Evolutionary conservation across 2,329 filamentous ascomycete species (phyloP), one percentile per base, ranked within the genome.

Genomic region (Diaporthe sp.): DNA sequence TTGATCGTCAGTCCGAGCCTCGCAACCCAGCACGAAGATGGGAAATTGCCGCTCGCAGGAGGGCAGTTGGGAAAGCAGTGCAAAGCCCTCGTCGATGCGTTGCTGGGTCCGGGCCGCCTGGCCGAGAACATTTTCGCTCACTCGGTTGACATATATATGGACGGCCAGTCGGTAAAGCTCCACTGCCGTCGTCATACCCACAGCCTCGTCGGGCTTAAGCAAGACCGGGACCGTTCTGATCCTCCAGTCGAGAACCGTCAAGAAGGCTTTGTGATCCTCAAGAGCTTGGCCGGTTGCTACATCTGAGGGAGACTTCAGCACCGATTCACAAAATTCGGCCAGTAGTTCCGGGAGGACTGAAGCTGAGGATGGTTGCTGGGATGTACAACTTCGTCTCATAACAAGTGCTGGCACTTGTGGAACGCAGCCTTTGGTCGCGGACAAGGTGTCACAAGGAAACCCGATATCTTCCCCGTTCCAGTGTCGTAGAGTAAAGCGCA

Each of bases 41-140:
- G 71, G 71, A 51, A 73, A 73, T 39, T 73, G 71, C 28, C 28
- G 57, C 34, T 42, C 58, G 71, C 71, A 73, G 44, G 57, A 51
- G 6, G 17, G 34, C 7, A 67, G 13, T n/a, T 28, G 25, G 42
- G 34, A 53, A 53, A 73, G 34, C 7, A 53, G 31, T 8, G 15
- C n/a, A 34, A 68, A 68, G 2, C 22, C 34, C 22, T 53, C 4
- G 3, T 68, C 39, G n/a, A 53, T 68, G 15, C 22, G 1, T n/a
- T 28, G n/a, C 22, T 51, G 44, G 2, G 22, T 53, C 31, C 31
- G 47, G 34, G 31, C 47, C 3, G 31, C 31, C 28, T 51, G 63
- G 44, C 34, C 47, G 22, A 68, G 63, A 51, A 68, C 10, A n/a
- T 68, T 22, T 25, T 39, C 47, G 47, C 63, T 68, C 22, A 37